phyloP scores from a whole-genome alignment of 2,329 filamentous ascomycete species.

The Graphiopsis chlorocephala region DNA sequence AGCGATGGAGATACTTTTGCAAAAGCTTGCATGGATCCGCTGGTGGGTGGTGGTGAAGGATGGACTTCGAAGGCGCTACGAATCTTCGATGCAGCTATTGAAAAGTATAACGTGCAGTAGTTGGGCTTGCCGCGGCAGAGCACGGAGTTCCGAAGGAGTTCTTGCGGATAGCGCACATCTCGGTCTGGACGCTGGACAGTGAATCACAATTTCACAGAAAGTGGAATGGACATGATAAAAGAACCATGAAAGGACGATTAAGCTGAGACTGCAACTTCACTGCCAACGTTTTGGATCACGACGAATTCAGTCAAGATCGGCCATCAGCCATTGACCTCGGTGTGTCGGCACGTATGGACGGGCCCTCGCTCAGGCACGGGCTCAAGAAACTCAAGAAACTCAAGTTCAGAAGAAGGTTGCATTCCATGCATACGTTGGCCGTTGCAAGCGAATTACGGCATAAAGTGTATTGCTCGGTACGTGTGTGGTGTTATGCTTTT shows the following conservation, averaged over 20 bases:
- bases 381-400: background rate
- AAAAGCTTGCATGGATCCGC: slow-evolving; percentile 1
- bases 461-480: background rate
- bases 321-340: background rate
- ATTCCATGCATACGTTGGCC: background rate
- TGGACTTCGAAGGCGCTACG: slow-evolving; percentile 8
- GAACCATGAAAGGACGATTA: background rate
- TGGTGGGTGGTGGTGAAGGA: background rate
- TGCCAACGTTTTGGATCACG: background rate
- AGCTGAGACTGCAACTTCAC: background rate
- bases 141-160: background rate
- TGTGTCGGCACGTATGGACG: background rate
- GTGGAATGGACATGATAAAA: background rate
- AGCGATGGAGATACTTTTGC: background rate
- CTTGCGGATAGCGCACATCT: background rate
- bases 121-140: background rate
- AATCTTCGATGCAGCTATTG: slow-evolving; percentile 10
- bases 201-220: background rate
- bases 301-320: background rate
- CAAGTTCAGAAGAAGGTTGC: background rate
- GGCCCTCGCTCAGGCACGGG: background rate
- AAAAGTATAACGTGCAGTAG: slow-evolving; percentile 1
- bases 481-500: background rate
- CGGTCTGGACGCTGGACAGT: background rate
- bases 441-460: background rate